Evolutionary conservation across 345 rosid genomes (phyloP), one percentile per base, ranked within the genome.

Genomic region (Sisymbrium altissimum): DNA sequence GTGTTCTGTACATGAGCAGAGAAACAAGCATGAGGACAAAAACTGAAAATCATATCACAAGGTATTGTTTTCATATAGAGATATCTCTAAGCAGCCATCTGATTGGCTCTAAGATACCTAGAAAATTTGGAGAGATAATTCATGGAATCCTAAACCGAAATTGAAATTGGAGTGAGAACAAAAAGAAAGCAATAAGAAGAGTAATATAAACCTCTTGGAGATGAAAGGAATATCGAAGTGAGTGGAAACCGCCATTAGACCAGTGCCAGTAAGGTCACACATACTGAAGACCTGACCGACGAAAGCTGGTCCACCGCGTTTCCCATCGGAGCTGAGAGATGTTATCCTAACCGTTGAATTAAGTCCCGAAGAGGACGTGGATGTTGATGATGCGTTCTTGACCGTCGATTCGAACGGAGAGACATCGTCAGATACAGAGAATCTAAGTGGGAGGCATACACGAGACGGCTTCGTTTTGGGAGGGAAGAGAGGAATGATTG

Each of bases 231-330:
- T 79, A 57, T 92, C 91, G 59, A 92, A 89, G 79, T 92, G 97
- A 21, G 97, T 87, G 55, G 97, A 90, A 41, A 92, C 99, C 29
- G 99, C 97, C 97, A 90, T 90, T 23, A 92, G 89, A 61, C 99
- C 97, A 21, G 97, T 88, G 44, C 97, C 99, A 5, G 97, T 90
- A 53, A 92, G 99, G 76, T 95, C 97, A 66, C 99, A 90, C 97
- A 95, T 95, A 73, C 93, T 92, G 53, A 95, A 95, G 25, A 92
- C 99, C 85, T 92, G 99, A 29, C 97, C 99, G 5, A 90, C 91
- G 66, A 95, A 92, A 77, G 97, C 99, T 2, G 99, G 99, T 19
- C 99, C 97, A 5, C 94, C 88, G 32, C 84, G 81, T 77, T 81
- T 88, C 13, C 89, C 91, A 17, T 81, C 78, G 46, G 95, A 88